Percentiles rank a stretch among this genome's conserved stretches.
Conservation (phyloP, 306 rosid genomes). For the Cucurbita ficifolia region DNA sequence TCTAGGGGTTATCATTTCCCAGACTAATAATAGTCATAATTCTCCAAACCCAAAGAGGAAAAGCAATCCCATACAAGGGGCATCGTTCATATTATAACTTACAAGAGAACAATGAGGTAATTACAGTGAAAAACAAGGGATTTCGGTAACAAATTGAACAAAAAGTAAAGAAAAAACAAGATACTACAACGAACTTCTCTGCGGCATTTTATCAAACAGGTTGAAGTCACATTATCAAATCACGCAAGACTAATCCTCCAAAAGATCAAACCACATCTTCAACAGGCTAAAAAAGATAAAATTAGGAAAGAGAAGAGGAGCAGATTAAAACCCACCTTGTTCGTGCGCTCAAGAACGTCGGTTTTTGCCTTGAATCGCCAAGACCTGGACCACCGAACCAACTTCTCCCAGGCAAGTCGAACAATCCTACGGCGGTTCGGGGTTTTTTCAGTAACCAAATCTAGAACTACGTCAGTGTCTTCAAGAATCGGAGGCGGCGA, state of each 20-base stretch:
- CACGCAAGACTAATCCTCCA: not conserved
- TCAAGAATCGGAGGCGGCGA: constrained; percentile 8
- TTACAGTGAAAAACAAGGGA: not conserved
- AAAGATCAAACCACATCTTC: not conserved
- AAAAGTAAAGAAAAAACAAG: not conserved
- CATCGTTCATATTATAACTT: not conserved
- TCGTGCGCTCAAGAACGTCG: constrained; percentile 72
- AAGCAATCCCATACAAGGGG: not conserved
- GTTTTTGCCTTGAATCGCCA: constrained; percentile 66
- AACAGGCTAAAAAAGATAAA: not conserved
- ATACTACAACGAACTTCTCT: not conserved
- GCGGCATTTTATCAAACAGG: not conserved
- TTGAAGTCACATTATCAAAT: not conserved
- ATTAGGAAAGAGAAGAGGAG: not conserved
- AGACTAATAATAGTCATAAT: not conserved
- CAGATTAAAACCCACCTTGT: constrained; percentile 35
- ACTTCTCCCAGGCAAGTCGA: constrained; percentile 82
- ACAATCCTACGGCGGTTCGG: constrained; percentile 56
- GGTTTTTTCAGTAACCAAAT: constrained; percentile 23
- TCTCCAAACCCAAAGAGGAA: not conserved
- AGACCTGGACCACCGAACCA: constrained; percentile 82
- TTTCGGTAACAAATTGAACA: not conserved
- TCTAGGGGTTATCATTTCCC: not conserved
- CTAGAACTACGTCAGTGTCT: constrained; percentile 2
- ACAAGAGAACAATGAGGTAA: not conserved